These are phyloP conservation scores for Sistotremastrum suecicum DNA, from an alignment of 768 basidiomycete genomes.

Conservation along the genomic window DNA sequence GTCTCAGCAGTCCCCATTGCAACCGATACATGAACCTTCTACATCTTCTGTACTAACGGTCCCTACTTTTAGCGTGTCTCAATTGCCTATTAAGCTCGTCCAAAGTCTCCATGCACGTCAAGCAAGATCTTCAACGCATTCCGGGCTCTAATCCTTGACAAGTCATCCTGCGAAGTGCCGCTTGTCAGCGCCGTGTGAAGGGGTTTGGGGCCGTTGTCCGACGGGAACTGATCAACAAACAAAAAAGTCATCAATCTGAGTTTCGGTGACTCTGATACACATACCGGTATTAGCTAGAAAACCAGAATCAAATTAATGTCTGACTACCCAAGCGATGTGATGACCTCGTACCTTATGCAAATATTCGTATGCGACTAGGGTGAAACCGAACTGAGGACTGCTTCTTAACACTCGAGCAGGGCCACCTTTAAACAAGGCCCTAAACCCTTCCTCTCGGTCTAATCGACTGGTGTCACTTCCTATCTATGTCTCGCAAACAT, in stretches of 20 bases:
- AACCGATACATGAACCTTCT: too few relatives aligned
- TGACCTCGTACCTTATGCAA: constrained; percentile 38
- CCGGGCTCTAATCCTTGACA: constrained; percentile 79
- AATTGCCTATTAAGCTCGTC: constrained; percentile 18
- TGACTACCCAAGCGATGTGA: neutral
- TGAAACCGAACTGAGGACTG: constrained; percentile 92
- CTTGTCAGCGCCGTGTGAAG: constrained; percentile 59
- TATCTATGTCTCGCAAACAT: neutral
- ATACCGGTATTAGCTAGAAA: constrained; percentile 12
- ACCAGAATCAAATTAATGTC: constrained; percentile 3
- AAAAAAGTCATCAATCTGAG: neutral
- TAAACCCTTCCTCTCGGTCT: constrained; percentile 85
- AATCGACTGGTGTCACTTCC: constrained; percentile 4
- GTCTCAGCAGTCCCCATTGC: too few relatives aligned
- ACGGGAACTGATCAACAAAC: constrained; percentile 53
- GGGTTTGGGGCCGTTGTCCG: constrained; percentile 50
- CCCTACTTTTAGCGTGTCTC: too few relatives aligned
- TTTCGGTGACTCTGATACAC: constrained; percentile 1
- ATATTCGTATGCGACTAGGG: constrained; percentile 68
- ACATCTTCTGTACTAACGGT: too few relatives aligned
- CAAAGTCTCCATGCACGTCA: constrained; percentile 85
- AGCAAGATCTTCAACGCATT: constrained; percentile 89
- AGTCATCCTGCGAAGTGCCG: constrained; percentile 47
- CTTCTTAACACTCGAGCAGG: constrained; percentile 76
- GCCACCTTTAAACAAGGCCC: constrained; percentile 85